phyloP scores from a whole-genome alignment of 371 early-diverging fungal genomes.

The Actinomortierella ambigua region DNA sequence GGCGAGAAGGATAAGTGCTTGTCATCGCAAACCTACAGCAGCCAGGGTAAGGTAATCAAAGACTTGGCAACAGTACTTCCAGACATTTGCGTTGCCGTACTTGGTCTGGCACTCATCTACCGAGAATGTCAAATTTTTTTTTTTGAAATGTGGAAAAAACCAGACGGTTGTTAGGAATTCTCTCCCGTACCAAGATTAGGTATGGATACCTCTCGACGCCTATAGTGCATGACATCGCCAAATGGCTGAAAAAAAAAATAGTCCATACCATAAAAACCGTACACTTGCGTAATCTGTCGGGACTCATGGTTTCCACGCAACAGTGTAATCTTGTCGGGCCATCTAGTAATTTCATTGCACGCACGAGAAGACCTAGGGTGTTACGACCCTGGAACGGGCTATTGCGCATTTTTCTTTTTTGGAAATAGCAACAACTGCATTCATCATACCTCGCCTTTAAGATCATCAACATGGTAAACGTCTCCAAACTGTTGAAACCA shows the following conservation, averaged over 20 bases:
- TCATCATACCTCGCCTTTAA: conserved; percentile 84
- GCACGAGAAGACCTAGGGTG: conserved; percentile 2
- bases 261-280: conserved; percentile 95
- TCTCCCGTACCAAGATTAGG: no score
- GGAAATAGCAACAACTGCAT: background rate
- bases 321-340: conserved; percentile 97
- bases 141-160: no score
- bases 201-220: no score
- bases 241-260: no score
- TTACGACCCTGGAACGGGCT: conserved; percentile 2
- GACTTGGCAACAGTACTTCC: conserved; percentile 98
- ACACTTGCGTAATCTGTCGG: conserved; percentile 98
- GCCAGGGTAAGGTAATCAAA: conserved; percentile 99
- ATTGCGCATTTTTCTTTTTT: conserved; percentile 11
- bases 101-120: conserved; percentile 96
- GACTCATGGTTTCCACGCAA: conserved; percentile 99
- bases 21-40: no score
- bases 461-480: conserved; percentile 91
- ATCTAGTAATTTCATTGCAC: conserved; percentile 49
- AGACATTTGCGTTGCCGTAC: conserved; percentile 98
- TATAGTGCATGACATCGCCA: no score
- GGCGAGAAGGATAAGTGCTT: no score
- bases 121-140: no score
- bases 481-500: conserved; percentile 98
- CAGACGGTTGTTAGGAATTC: no score